phyloP scores from a whole-genome alignment of 2,329 filamentous ascomycete genomes.

The Dendrostoma leiphaemia region DNA sequence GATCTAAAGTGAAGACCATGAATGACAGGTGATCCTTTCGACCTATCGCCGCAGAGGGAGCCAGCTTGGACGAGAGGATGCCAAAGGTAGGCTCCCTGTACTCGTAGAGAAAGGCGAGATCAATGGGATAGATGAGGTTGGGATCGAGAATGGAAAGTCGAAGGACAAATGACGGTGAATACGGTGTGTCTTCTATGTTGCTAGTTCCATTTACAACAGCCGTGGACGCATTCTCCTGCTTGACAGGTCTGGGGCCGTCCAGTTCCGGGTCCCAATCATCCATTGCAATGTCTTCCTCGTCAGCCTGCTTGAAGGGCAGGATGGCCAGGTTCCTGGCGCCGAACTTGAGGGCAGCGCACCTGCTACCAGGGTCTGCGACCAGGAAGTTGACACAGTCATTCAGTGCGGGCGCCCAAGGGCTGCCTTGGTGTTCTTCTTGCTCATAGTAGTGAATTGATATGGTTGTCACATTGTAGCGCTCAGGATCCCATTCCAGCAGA shows the following conservation, averaged over 20 bases:
- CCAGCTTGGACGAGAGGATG: slow-evolving; percentile 76
- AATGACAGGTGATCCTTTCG: slow-evolving; percentile 85
- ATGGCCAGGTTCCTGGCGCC: slow-evolving; percentile 87
- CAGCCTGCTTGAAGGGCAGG: slow-evolving; percentile 81
- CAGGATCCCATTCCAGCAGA: slow-evolving; percentile 89
- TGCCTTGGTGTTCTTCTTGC: slow-evolving; percentile 80
- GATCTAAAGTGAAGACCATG: slow-evolving; percentile 90
- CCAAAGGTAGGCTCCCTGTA: slow-evolving; percentile 98
- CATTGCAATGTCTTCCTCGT: slow-evolving; percentile 80
- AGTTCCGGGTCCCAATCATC: slow-evolving; percentile 85
- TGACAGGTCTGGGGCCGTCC: slow-evolving; percentile 63
- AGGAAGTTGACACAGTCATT: slow-evolving; percentile 77
- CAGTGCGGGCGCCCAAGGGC: slow-evolving; percentile 77
- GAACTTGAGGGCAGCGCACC: slow-evolving; percentile 94
- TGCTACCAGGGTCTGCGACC: slow-evolving; percentile 83
- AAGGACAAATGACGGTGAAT: slow-evolving; percentile 89
- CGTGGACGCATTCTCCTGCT: slow-evolving; percentile 35
- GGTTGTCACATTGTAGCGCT: slow-evolving; percentile 75
- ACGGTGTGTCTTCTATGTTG: slow-evolving; percentile 65
- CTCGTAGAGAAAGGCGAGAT: slow-evolving; percentile 91
- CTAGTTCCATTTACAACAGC: slow-evolving; percentile 43
- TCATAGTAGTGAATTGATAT: slow-evolving; percentile 98
- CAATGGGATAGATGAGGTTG: slow-evolving; percentile 80
- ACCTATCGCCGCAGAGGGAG: slow-evolving; percentile 74
- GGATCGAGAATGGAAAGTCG: slow-evolving; percentile 87